These are phyloP conservation scores for Abelmoschus esculentus DNA, from an alignment of 345 rosid species.

Conservation along the genomic window DNA sequence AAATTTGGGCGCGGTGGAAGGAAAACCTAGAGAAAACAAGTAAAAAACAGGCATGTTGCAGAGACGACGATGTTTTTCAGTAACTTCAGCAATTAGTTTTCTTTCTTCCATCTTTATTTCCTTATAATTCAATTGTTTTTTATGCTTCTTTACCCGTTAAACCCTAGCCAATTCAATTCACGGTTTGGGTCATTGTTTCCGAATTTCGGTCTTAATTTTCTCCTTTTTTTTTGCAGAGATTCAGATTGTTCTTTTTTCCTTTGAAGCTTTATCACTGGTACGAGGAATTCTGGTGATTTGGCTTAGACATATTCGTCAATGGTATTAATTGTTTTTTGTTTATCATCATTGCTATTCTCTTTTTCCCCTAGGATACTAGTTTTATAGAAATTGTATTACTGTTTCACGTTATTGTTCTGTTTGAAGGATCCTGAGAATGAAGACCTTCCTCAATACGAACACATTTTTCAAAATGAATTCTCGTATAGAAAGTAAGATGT, in stretches of 20 bases:
- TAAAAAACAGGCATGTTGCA: not conserved
- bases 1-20: not conserved
- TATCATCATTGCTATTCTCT: not conserved
- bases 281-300: not conserved
- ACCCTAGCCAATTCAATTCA: not conserved
- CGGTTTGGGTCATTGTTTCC: not conserved
- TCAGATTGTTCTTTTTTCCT: not conserved
- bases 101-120: not conserved
- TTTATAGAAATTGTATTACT: not conserved
- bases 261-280: too few relatives aligned
- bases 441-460: constrained; percentile 46
- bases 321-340: not conserved
- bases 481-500: constrained; percentile 50
- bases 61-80: not conserved
- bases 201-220: not conserved
- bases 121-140: not conserved
- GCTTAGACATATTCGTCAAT: not conserved
- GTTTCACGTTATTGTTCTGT: not conserved
- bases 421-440: constrained; percentile 46
- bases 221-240: not conserved
- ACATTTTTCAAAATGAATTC: constrained; percentile 66
- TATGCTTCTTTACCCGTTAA: not conserved
- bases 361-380: not conserved
- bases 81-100: not conserved
- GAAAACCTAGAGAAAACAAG: not conserved